Conservation (phyloP, 805 yeast genomes). For the Candida chilensis region DNA sequence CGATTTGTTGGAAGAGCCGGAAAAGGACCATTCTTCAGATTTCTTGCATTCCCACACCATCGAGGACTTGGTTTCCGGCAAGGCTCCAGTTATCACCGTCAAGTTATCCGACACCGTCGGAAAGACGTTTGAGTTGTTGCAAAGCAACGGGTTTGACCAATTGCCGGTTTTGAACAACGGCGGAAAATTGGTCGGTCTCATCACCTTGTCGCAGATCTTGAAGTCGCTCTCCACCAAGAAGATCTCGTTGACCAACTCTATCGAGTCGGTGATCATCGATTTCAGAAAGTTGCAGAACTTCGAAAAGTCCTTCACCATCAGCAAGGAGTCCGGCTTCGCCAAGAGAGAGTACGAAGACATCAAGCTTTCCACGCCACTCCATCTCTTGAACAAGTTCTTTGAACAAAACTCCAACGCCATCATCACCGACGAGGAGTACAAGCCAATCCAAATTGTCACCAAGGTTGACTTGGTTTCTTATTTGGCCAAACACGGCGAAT, state of each 20-base stretch:
- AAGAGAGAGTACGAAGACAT: constrained; percentile 62
- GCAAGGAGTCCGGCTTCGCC: constrained; percentile 44
- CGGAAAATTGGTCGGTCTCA: constrained; percentile 64
- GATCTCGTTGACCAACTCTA: constrained; percentile 45
- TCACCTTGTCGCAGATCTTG: constrained; percentile 66
- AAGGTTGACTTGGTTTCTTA: constrained; percentile 72
- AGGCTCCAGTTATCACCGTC: constrained; percentile 77
- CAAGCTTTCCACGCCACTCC: constrained; percentile 54
- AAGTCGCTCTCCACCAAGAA: constrained; percentile 56
- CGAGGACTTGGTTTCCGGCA: constrained; percentile 47
- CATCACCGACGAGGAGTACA: constrained; percentile 61
- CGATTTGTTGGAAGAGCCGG: constrained; percentile 53
- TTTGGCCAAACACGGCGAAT: constrained; percentile 15
- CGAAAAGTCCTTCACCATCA: constrained; percentile 54
- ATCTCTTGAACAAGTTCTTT: constrained; percentile 67
- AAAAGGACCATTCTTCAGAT: constrained; percentile 17
- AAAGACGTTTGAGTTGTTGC: constrained; percentile 60
- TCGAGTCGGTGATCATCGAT: constrained; percentile 56
- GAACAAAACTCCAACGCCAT: constrained; percentile 82
- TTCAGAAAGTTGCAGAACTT: constrained; percentile 65
- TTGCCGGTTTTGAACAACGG: constrained; percentile 60
- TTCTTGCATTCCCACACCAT: constrained; percentile 38
- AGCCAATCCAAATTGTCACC: constrained; percentile 78
- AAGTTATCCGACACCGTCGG: constrained; percentile 48
- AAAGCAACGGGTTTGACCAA: constrained; percentile 76